Conservation (phyloP, 2,329 filamentous ascomycete genomes). For the Orbilia blumenaviensis region DNA sequence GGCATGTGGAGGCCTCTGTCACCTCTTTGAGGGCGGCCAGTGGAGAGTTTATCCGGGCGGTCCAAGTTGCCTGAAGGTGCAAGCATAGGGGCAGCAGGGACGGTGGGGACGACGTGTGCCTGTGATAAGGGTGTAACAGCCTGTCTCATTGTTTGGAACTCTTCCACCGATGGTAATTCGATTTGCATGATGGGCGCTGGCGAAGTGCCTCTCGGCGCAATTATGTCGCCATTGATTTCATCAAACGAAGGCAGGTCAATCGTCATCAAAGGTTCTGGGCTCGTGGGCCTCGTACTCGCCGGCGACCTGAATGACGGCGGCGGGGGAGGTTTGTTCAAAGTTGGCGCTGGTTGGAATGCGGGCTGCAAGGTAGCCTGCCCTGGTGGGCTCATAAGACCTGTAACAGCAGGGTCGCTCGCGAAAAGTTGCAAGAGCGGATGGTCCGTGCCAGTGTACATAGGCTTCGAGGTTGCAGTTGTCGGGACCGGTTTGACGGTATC, state of each 20-base stretch:
- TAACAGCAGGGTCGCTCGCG: not conserved
- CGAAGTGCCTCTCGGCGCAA: slow-evolving; percentile 38
- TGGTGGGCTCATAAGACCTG: slow-evolving; percentile 7
- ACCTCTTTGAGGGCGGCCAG: slow-evolving; percentile 20
- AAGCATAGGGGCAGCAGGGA: slow-evolving; percentile 29
- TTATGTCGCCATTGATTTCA: slow-evolving; percentile 40
- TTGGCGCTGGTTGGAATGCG: slow-evolving; percentile 39
- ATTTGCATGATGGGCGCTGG: slow-evolving; percentile 44
- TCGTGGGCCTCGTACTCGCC: slow-evolving; percentile 49
- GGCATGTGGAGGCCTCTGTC: slow-evolving; percentile 42
- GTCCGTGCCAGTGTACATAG: slow-evolving; percentile 32
- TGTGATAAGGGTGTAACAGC: slow-evolving; percentile 46
- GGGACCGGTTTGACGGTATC: slow-evolving; percentile 36
- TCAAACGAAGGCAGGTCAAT: slow-evolving; percentile 50
- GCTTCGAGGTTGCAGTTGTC: slow-evolving; percentile 15
- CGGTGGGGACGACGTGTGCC: slow-evolving; percentile 34
- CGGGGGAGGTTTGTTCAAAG: slow-evolving; percentile 11
- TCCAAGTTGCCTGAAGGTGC: slow-evolving; percentile 12
- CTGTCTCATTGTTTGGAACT: slow-evolving; percentile 49
- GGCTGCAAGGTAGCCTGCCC: slow-evolving; percentile 34
- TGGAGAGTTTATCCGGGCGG: slow-evolving; percentile 21
- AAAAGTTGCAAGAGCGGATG: slow-evolving; percentile 49
- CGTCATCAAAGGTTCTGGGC: slow-evolving; percentile 52
- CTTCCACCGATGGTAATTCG: slow-evolving; percentile 40
- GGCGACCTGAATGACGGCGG: slow-evolving; percentile 41